phyloP scores from a whole-genome alignment of 2,329 filamentous ascomycete genomes.

The Cladosporium sp. region DNA sequence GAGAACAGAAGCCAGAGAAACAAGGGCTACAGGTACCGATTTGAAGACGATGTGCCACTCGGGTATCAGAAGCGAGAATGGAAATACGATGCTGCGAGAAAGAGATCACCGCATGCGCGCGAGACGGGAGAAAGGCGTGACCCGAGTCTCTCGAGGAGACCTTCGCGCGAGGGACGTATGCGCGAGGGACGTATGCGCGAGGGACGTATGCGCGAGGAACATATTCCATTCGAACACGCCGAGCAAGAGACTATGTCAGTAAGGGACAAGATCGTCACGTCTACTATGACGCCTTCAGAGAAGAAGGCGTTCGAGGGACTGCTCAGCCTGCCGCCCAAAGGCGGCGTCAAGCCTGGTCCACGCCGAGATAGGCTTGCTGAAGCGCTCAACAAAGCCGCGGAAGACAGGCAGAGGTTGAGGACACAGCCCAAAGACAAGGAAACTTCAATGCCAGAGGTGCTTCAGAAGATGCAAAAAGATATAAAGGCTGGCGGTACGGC shows the following conservation, averaged over 20 bases:
- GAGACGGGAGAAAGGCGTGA: not conserved
- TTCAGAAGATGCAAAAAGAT: not conserved
- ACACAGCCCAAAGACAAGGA: not conserved
- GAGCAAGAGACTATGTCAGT: not conserved
- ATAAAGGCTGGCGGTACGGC: not conserved
- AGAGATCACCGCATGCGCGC: not conserved
- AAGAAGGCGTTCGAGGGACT: constrained; percentile 11
- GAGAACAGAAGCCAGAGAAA: too few relatives aligned
- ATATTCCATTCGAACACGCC: constrained; percentile 9
- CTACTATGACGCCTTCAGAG: constrained; percentile 8
- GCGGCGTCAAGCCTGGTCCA: too few relatives aligned
- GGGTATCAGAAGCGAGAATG: not conserved
- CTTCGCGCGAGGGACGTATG: not conserved
- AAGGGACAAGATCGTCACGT: not conserved
- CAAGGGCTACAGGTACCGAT: too few relatives aligned
- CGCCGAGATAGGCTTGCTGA: not conserved
- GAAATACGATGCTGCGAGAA: not conserved
- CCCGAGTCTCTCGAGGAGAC: not conserved
- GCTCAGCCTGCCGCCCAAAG: not conserved
- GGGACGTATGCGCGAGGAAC: not conserved
- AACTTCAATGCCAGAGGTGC: not conserved
- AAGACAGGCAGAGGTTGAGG: not conserved
- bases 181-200: not conserved
- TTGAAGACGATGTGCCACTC: too few relatives aligned
- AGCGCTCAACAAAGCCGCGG: not conserved